Conservation (phyloP, 2,329 filamentous ascomycete genomes). For the Nakataea oryzae region DNA sequence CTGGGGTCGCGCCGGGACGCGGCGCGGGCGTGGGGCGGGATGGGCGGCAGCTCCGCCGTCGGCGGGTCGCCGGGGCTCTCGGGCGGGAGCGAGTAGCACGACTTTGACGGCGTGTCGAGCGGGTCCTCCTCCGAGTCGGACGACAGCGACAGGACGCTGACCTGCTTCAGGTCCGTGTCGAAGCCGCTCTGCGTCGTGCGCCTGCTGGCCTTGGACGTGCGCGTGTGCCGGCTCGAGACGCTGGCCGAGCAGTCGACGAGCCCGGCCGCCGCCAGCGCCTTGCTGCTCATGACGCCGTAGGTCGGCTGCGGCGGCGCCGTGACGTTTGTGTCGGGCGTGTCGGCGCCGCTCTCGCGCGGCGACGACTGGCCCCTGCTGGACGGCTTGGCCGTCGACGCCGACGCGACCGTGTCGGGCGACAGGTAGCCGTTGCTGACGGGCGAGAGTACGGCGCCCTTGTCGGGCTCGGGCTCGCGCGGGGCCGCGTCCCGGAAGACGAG, state of each 20-base stretch:
- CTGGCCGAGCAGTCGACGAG: constrained; percentile 35
- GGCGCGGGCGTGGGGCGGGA: not conserved
- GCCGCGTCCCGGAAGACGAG: constrained; percentile 14
- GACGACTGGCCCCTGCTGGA: not conserved
- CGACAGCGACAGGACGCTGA: constrained; percentile 45
- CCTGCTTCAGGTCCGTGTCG: constrained; percentile 41
- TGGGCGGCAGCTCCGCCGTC: not conserved
- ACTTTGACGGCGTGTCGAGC: constrained; percentile 19
- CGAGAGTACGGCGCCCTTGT: not conserved
- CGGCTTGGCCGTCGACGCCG: not conserved
- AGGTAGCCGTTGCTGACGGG: not conserved
- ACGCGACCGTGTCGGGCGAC: not conserved
- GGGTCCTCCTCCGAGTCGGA: constrained; percentile 44
- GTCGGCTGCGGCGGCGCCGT: constrained; percentile 10
- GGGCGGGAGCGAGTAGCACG: constrained; percentile 20
- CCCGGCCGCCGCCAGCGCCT: not conserved
- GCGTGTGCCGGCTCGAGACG: constrained; percentile 43
- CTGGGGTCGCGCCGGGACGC: too few relatives aligned
- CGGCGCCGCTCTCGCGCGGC: constrained; percentile 9
- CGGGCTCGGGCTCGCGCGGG: not conserved
- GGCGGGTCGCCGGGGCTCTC: constrained; percentile 14
- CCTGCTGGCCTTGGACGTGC: constrained; percentile 42
- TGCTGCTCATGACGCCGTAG: not conserved
- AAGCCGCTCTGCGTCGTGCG: constrained; percentile 35
- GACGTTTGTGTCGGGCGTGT: constrained; percentile 15